Evolutionary conservation across 2,329 filamentous ascomycete genomes (phyloP).

Genomic region (Trichoderma sp.): DNA sequence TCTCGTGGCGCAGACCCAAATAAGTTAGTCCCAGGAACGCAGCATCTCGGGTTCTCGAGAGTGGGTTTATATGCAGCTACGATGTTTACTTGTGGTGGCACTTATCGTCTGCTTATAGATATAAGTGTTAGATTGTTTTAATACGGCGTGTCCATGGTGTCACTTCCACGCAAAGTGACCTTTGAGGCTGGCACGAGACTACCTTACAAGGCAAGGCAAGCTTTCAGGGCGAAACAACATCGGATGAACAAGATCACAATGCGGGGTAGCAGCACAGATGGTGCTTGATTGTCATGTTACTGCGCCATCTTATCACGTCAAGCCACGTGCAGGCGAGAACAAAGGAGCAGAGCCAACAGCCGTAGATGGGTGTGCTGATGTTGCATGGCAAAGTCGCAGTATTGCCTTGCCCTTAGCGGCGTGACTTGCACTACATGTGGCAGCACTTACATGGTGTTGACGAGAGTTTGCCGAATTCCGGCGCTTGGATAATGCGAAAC

Average conservation of each 20-base stretch:
- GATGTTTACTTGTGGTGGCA: background rate
- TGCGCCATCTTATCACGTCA: background rate
- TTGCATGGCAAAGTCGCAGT: background rate
- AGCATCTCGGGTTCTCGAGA: background rate
- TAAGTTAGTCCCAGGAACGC: conserved; percentile 21
- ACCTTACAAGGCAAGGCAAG: background rate
- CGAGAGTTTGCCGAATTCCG: background rate
- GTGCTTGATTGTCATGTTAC: background rate
- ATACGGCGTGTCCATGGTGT: background rate
- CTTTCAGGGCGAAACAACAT: background rate
- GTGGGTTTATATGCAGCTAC: background rate
- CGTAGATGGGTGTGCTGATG: background rate
- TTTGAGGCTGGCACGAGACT: background rate
- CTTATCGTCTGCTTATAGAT: background rate
- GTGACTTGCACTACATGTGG: background rate
- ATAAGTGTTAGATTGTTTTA: background rate
- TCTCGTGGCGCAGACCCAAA: conserved; percentile 16
- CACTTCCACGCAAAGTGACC: background rate
- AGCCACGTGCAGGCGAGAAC: background rate
- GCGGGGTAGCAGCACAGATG: background rate
- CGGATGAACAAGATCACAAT: background rate
- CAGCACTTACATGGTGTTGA: background rate
- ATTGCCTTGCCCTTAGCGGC: background rate
- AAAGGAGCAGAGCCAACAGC: background rate
- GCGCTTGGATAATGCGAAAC: background rate